Conservation (phyloP, 1,284 basidiomycete species). For the Sutorius eximius region DNA sequence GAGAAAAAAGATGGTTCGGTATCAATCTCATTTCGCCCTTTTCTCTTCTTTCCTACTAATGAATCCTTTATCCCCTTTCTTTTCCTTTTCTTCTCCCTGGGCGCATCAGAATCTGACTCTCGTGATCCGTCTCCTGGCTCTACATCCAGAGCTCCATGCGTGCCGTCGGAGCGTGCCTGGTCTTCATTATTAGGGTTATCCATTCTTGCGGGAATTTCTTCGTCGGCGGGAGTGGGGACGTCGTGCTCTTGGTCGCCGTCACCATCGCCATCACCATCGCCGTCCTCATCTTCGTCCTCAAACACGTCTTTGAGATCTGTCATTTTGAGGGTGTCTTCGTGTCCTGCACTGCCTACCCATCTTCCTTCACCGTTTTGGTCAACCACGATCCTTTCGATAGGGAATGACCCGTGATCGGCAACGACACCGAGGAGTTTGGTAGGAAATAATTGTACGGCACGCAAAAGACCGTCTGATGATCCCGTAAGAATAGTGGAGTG, state of each 20-base stretch:
- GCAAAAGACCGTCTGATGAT: conserved; percentile 89
- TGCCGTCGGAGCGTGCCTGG: conserved; percentile 4
- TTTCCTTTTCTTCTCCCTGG: conserved; percentile 55
- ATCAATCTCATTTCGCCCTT: conserved; percentile 55
- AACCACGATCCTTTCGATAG: conserved; percentile 82
- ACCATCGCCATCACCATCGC: conserved; percentile 29
- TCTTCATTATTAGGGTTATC: conserved; percentile 18
- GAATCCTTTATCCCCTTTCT: conserved; percentile 53
- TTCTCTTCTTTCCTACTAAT: conserved; percentile 50
- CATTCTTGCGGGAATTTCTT: conserved; percentile 43
- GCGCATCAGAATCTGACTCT: conserved; percentile 40
- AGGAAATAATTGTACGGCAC: conserved; percentile 88
- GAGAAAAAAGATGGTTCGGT: conserved; percentile 69
- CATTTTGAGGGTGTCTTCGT: conserved; percentile 84
- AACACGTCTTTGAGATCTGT: conserved; percentile 74
- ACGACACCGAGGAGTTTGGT: conserved; percentile 90
- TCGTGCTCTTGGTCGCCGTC: conserved; percentile 34
- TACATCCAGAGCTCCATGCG: background rate
- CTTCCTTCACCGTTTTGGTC: conserved; percentile 54
- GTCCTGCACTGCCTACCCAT: conserved; percentile 93
- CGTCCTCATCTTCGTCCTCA: conserved; percentile 39
- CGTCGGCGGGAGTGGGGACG: conserved; percentile 36
- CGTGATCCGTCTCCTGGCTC: conserved; percentile 21
- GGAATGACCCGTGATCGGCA: conserved; percentile 87
- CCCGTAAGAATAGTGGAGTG: conserved; percentile 84